These are phyloP conservation scores for Pouteria glomerata DNA, from an alignment of 148 eudicot genomes.

Conservation along the genomic window DNA sequence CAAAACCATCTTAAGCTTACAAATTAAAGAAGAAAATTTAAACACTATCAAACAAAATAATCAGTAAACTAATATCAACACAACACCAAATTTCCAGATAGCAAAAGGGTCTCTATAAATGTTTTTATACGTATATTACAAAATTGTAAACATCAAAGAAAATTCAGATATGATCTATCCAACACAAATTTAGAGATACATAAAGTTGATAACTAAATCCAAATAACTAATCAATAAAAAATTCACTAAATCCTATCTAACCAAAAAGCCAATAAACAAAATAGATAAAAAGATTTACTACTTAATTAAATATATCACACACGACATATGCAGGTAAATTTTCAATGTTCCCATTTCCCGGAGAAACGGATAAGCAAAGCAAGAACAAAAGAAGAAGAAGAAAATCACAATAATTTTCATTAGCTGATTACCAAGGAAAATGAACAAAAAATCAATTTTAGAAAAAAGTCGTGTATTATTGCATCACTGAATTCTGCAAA, in stretches of 20 bases:
- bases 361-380: no score
- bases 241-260: background rate
- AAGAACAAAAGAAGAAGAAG: background rate
- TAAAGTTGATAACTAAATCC: background rate
- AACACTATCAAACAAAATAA: slow-evolving; percentile 14
- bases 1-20: slow-evolving; percentile 38
- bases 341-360: no score
- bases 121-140: background rate
- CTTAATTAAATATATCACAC: background rate
- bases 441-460: background rate
- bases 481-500: no score
- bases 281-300: background rate
- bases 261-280: background rate
- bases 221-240: background rate
- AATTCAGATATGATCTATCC: background rate
- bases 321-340: background rate
- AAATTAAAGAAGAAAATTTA: slow-evolving; percentile 20
- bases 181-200: background rate
- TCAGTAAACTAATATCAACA: slow-evolving; percentile 10
- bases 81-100: background rate
- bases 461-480: background rate
- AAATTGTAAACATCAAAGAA: background rate
- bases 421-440: background rate
- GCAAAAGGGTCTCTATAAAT: background rate
- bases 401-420: no score